Evolutionary conservation across 164 flowering plant species (phyloP), one percentile per base, ranked within the genome.

Genomic region (Paratinospora sagittata): DNA sequence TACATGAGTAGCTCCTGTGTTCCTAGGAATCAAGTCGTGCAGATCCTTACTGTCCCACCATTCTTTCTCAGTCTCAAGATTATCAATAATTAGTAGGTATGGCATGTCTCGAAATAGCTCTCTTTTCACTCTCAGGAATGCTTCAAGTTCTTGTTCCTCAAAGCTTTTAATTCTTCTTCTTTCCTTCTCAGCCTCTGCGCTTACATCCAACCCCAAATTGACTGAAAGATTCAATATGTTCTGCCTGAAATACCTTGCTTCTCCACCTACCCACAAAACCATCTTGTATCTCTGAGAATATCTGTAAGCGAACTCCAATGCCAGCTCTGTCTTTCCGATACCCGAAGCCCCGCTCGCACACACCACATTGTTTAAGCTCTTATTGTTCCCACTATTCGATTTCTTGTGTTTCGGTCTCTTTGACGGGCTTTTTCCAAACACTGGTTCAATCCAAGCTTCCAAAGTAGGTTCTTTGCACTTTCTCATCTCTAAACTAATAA

Each of bases 191-290:
- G 84, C 77, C 76, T 92, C 96, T 52, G 95, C 97, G 78, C 91
- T 87, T 65, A 93, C 88, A 78, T 93, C 95, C 69, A 91, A 71
- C 27, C 96, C 97, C 74, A 93, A 70, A 69, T 79, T 84, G 62
- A 79, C 63, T 0, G 97, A 88, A 39, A 93, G 60, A 43, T 93
- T 90, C 70, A 93, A 63, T 68, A 93, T 80, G 73, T 88, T 93
- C 70, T 93, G 98, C 79, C 97, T 82, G 69, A 93, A 84, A 70
- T 88, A 86, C 65, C 87, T 72, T 60, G 95, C 87, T 80, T 93
- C 97, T 21, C 98, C 97, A 8, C 95, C 95, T 3, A 89, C 85
- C 98, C 98, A 93, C 74, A 93, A 66, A 23, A 93, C 97, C 98
- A 84, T 86, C 79, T 87, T 90, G 78, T 93, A 93, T 72, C 95